phyloP scores from a whole-genome alignment of 768 basidiomycete genomes.

The Naganishia kalamii region DNA sequence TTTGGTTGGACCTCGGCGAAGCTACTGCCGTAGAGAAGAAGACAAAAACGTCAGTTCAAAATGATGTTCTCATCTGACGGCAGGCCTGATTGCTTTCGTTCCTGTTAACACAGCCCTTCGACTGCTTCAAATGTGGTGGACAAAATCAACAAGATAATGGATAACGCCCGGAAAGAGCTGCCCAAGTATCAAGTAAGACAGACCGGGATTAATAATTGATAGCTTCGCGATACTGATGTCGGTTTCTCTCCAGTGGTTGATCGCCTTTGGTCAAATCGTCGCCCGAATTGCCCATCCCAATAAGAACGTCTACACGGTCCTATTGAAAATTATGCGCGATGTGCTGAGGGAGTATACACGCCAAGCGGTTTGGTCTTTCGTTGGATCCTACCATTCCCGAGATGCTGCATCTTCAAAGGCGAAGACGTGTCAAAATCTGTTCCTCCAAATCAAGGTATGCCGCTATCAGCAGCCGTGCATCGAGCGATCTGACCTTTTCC shows the following conservation, averaged over 20 bases:
- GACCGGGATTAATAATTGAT: not conserved
- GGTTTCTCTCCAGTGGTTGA: slow-evolving; percentile 67
- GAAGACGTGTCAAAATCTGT: slow-evolving; percentile 53
- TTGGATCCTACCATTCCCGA: slow-evolving; percentile 78
- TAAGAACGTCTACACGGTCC: slow-evolving; percentile 55
- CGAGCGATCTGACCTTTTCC: not conserved
- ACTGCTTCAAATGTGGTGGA: slow-evolving; percentile 24
- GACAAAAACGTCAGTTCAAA: not conserved
- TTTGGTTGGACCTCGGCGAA: slow-evolving; percentile 91
- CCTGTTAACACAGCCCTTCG: not conserved
- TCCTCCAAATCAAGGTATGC: slow-evolving; percentile 39
- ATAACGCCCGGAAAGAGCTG: slow-evolving; percentile 56
- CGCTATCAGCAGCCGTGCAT: not conserved
- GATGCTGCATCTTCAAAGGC: slow-evolving; percentile 51
- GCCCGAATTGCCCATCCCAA: slow-evolving; percentile 80
- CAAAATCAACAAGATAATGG: slow-evolving; percentile 45
- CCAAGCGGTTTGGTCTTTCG: slow-evolving; percentile 88
- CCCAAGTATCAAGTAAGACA: slow-evolving; percentile 70
- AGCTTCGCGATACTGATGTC: not conserved
- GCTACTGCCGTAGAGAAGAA: slow-evolving; percentile 7
- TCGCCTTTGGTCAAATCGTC: slow-evolving; percentile 92
- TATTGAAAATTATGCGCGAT: slow-evolving; percentile 61
- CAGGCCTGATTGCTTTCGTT: not conserved
- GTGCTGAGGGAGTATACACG: slow-evolving; percentile 80
- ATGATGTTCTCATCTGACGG: not conserved